These are phyloP conservation scores for Ammopiptanthus mongolicus DNA, from an alignment of 306 rosid genomes.

Conservation along the genomic window DNA sequence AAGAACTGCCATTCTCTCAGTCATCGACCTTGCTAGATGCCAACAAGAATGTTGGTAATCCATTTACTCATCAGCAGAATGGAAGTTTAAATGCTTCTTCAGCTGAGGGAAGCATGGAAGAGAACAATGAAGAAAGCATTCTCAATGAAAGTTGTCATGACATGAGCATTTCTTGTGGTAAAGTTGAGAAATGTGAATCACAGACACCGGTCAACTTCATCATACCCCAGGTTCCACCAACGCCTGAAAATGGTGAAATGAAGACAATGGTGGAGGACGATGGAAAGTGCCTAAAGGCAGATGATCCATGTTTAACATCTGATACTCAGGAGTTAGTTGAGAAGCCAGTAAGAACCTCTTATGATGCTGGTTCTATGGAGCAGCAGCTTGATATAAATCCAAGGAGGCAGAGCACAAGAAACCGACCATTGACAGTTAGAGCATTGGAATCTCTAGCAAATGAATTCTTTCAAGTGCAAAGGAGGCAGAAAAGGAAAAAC, in stretches of 20 bases:
- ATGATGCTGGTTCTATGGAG: slow-evolving; percentile 1
- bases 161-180: slow-evolving; percentile 14
- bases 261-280: slow-evolving; percentile 19
- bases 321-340: slow-evolving; percentile 12
- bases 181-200: slow-evolving; percentile 35
- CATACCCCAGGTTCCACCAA: slow-evolving; percentile 23
- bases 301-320: slow-evolving; percentile 14
- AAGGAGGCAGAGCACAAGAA: slow-evolving; percentile 77
- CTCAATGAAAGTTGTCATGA: slow-evolving; percentile 11
- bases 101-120: slow-evolving; percentile 26
- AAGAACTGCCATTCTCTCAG: slow-evolving; percentile 21
- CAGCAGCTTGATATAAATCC: slow-evolving; percentile 27
- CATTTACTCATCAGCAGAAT: slow-evolving; percentile 24
- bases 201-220: no score
- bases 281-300: slow-evolving; percentile 8
- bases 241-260: slow-evolving; percentile 23
- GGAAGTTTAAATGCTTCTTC: slow-evolving; percentile 24
- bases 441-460: slow-evolving; percentile 67
- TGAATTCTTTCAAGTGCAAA: slow-evolving; percentile 43
- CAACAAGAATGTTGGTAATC: slow-evolving; percentile 26
- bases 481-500: slow-evolving; percentile 31
- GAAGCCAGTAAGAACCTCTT: slow-evolving; percentile 16
- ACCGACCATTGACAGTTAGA: slow-evolving; percentile 63
- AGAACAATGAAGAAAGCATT: slow-evolving; percentile 20
- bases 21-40: slow-evolving; percentile 30